These are phyloP conservation scores for Fusarium zealandicum DNA, from an alignment of 2,329 filamentous ascomycete species.

Conservation along the genomic window DNA sequence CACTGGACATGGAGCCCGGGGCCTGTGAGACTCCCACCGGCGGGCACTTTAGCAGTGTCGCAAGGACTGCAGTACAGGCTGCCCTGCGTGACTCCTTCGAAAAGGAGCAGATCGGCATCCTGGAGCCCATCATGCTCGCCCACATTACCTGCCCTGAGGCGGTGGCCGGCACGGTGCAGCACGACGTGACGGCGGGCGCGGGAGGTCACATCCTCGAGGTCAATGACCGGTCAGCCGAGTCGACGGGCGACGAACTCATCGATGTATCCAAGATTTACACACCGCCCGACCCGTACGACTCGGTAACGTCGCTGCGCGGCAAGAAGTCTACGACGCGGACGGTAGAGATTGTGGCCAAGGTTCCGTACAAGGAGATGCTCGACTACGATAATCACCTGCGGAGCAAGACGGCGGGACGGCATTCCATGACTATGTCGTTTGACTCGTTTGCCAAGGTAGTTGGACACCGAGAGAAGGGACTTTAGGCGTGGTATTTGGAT, in stretches of 20 bases:
- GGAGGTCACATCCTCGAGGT: constrained; percentile 79
- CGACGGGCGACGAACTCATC: constrained; percentile 56
- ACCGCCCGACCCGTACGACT: constrained; percentile 82
- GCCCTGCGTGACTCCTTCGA: constrained; percentile 70
- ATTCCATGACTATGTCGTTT: constrained; percentile 65
- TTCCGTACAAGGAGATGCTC: constrained; percentile 96
- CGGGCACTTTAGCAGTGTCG: constrained; percentile 70
- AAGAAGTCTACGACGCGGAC: constrained; percentile 58
- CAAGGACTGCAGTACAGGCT: constrained; percentile 68
- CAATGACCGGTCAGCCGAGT: constrained; percentile 57
- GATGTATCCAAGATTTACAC: constrained; percentile 82
- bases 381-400: constrained; percentile 90
- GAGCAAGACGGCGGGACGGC: constrained; percentile 84
- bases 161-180: constrained; percentile 80
- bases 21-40: constrained; percentile 65
- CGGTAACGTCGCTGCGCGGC: constrained; percentile 62
- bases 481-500: constrained; percentile 38
- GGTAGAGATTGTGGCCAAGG: constrained; percentile 79
- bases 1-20: constrained; percentile 69
- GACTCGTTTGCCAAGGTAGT: constrained; percentile 64
- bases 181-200: constrained; percentile 77
- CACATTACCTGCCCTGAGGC: constrained; percentile 86
- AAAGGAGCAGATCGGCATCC: constrained; percentile 66
- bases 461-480: constrained; percentile 60
- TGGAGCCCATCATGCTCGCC: constrained; percentile 94